Evolutionary conservation across 108 stramenopile genomes (phyloP).

Genomic region (Parietichytrium sp.): DNA sequence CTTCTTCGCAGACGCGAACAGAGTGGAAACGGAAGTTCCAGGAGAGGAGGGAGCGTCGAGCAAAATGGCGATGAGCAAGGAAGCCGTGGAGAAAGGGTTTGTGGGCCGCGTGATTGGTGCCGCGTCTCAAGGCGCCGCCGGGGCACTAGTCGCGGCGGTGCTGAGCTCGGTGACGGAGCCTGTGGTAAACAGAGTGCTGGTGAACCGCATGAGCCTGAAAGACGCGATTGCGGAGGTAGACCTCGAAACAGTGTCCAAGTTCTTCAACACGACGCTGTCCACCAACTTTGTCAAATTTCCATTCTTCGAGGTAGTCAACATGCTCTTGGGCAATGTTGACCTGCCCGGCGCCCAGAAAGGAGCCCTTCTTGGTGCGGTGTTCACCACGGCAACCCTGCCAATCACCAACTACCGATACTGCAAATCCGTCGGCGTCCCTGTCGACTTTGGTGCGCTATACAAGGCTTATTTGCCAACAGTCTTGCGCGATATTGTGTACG

Average conservation of each 20-base stretch:
- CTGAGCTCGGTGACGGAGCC: conserved; percentile 15
- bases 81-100: neutral
- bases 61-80: neutral
- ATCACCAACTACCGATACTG: conserved; percentile 36
- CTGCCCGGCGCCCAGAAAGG: conserved; percentile 21
- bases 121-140: conserved; percentile 35
- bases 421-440: conserved; percentile 16
- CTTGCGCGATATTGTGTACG: conserved; percentile 16
- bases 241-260: conserved; percentile 20
- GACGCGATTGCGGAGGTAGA: conserved; percentile 33
- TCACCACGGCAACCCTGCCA: conserved; percentile 26
- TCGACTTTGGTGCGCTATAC: conserved; percentile 1
- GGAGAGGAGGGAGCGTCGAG: too few relatives aligned
- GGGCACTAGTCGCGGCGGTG: conserved; percentile 20
- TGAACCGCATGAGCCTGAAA: neutral
- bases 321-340: conserved; percentile 28
- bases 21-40: too few relatives aligned
- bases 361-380: conserved; percentile 18
- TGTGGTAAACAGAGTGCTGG: conserved; percentile 37
- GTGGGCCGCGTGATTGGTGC: conserved; percentile 19
- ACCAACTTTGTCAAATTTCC: conserved; percentile 35
- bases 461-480: conserved; percentile 39
- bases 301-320: conserved; percentile 39
- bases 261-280: conserved; percentile 5
- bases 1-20: too few relatives aligned